Percentiles rank a stretch among this genome's conserved stretches.
Conservation (phyloP, 2,329 filamentous ascomycete species). For the Blumeria graminis region DNA sequence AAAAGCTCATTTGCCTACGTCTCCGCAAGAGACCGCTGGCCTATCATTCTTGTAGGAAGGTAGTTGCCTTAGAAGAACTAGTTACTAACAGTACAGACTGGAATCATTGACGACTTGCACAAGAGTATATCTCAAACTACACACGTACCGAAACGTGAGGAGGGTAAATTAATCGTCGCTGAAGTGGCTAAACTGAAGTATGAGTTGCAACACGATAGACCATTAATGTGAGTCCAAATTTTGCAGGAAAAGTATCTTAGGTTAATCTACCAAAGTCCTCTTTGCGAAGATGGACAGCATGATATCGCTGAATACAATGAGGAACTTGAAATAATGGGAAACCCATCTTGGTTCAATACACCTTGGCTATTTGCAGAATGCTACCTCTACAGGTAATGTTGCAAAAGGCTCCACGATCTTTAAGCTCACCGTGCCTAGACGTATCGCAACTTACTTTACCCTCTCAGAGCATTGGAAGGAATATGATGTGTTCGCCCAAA, state of each 20-base stretch:
- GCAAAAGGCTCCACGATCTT: not conserved
- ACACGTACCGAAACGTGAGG: constrained; percentile 39
- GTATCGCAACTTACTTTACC: constrained; percentile 56
- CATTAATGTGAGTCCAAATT: constrained; percentile 34
- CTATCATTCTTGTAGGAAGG: constrained; percentile 52
- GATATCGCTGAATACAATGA: constrained; percentile 63
- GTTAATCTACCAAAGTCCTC: constrained; percentile 34
- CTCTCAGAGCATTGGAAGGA: constrained; percentile 61
- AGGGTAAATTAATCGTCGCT: constrained; percentile 71
- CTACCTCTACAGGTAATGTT: constrained; percentile 51
- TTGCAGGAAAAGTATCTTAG: not conserved
- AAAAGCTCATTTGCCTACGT: constrained; percentile 65
- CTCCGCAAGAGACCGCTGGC: constrained; percentile 76
- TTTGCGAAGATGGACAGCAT: constrained; percentile 14
- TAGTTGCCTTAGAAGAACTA: not conserved
- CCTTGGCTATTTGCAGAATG: constrained; percentile 87
- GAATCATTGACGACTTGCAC: constrained; percentile 86
- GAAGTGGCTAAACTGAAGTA: constrained; percentile 71
- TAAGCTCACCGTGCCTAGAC: constrained; percentile 22
- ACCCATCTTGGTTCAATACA: constrained; percentile 57
- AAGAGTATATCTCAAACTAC: constrained; percentile 32
- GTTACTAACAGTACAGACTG: constrained; percentile 33
- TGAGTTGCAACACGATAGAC: constrained; percentile 73
- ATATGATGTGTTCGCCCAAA: constrained; percentile 73
- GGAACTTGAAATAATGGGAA: constrained; percentile 52